These are phyloP conservation scores for Nemania bipapillata DNA, from an alignment of 2,329 filamentous ascomycete genomes.

Conservation along the genomic window DNA sequence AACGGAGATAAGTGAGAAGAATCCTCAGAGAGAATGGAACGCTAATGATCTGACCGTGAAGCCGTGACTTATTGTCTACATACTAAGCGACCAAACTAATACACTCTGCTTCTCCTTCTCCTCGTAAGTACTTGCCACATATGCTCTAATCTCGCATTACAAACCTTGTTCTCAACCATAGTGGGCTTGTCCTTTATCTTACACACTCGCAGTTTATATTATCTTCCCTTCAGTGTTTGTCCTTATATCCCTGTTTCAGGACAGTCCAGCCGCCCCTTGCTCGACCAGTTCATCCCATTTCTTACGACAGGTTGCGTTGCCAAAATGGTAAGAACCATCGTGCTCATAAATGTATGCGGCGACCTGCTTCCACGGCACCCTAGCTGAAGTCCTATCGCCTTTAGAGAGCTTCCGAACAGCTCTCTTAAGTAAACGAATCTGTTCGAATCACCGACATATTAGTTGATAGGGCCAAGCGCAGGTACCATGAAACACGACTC, in stretches of 20 bases:
- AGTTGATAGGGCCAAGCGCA: not conserved
- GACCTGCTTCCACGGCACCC: conserved; percentile 68
- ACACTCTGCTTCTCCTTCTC: conserved; percentile 11
- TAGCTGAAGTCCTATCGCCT: conserved; percentile 49
- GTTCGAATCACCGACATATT: conserved; percentile 5
- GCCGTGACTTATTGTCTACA: conserved; percentile 32
- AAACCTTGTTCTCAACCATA: conserved; percentile 1
- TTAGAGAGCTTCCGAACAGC: conserved; percentile 57
- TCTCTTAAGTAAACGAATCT: conserved; percentile 60
- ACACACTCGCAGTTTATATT: conserved; percentile 31
- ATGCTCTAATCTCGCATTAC: conserved; percentile 22
- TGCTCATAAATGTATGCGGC: conserved; percentile 63
- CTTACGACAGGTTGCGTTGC: conserved; percentile 68
- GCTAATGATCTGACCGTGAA: conserved; percentile 31
- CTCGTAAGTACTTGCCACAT: conserved; percentile 45
- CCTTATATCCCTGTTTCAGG: conserved; percentile 10
- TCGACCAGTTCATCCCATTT: conserved; percentile 63
- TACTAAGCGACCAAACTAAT: conserved; percentile 25
- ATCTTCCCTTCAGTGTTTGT: not conserved
- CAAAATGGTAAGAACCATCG: conserved; percentile 69
- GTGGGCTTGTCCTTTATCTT: conserved; percentile 30
- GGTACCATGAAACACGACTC: not conserved
- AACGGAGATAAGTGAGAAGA: not conserved
- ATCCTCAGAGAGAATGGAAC: not conserved
- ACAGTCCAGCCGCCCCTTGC: conserved; percentile 34